Evolutionary conservation across 805 yeast species (phyloP), one percentile per base, ranked within the genome.

Genomic region (Candida taoyuanica): DNA sequence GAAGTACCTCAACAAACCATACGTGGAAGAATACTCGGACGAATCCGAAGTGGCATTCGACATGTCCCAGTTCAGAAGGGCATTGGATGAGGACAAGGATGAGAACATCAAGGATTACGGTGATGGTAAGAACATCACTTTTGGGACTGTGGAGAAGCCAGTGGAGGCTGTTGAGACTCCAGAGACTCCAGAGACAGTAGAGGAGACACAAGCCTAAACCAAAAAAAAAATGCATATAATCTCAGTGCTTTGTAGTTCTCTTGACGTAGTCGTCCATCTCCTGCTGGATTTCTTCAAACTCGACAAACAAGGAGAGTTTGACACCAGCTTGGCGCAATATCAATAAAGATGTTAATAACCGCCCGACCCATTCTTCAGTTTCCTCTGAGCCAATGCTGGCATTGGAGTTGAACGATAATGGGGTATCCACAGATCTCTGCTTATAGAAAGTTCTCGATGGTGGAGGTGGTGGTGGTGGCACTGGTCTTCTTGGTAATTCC

Each of bases 1-100:
- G 62, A 73, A 76, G 60, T 78, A 70, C 58, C 62, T 55, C 39
- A 85, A 80, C 55, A 73, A 74, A 57, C 66, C 68, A 46, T 71
- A 68, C 19, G 63, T 78, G 44, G 83, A 76, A 23, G 76, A 68
- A 30, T 15, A 34, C 25, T 63, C 53, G 21, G 74, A 65, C 28
- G 70, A 63, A 21, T 43, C 47, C 14, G 59, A 53, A 31, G 55
- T 51, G 7, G 68, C 65, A 15, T 68, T 68, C 59, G 73, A 69
- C 52, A 57, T 68, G 45, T 48, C 69, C 17, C 67, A 65, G 39
- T 68, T 68, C 46, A 62, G 63, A 27, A 55, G 60, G 39, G 65
- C 64, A 7, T 40, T 65, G 36, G 63, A 53, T 16, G 62, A 60
- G 17, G 63, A 61, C 29, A 35, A 27, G 3, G 62, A 58, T 29